phyloP scores from a whole-genome alignment of 2,329 filamentous ascomycete genomes.

The Botryotinia calthae region DNA sequence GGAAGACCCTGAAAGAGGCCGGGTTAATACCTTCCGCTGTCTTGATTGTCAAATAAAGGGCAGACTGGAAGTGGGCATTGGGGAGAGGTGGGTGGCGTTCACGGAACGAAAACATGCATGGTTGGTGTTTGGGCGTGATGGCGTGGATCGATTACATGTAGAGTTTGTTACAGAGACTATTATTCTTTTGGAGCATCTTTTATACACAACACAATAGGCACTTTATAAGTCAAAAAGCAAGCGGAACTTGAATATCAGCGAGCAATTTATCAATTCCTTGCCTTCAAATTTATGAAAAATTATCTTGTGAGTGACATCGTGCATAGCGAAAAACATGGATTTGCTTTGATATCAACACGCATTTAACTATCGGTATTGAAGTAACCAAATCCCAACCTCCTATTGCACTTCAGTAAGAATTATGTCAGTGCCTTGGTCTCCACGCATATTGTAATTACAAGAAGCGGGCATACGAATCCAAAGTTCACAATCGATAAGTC shows the following conservation, averaged over 20 bases:
- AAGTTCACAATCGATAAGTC: not conserved
- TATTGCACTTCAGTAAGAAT: not conserved
- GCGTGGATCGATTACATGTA: not conserved
- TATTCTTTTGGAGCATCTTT: not conserved
- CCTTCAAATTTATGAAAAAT: not conserved
- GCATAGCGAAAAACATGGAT: not conserved
- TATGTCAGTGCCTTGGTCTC: not conserved
- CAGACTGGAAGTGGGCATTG: not conserved
- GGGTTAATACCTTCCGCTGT: slow-evolving; percentile 89
- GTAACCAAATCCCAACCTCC: not conserved
- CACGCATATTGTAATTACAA: not conserved
- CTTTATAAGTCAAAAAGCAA: not conserved
- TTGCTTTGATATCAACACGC: not conserved
- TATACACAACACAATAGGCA: not conserved
- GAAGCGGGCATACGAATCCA: not conserved
- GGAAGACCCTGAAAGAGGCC: slow-evolving; percentile 88
- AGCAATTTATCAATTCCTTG: not conserved
- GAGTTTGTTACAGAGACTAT: not conserved
- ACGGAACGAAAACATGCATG: not conserved
- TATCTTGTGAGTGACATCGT: not conserved
- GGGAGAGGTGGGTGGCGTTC: not conserved
- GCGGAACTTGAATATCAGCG: not conserved
- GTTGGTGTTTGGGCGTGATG: slow-evolving; percentile 5
- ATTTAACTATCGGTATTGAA: not conserved
- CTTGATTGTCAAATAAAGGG: slow-evolving; percentile 63